Percentiles rank a stretch among this genome's conserved stretches.
Evolutionary conservation across 208 protist genomes (phyloP).

Genomic region (Leishmania arabica): DNA sequence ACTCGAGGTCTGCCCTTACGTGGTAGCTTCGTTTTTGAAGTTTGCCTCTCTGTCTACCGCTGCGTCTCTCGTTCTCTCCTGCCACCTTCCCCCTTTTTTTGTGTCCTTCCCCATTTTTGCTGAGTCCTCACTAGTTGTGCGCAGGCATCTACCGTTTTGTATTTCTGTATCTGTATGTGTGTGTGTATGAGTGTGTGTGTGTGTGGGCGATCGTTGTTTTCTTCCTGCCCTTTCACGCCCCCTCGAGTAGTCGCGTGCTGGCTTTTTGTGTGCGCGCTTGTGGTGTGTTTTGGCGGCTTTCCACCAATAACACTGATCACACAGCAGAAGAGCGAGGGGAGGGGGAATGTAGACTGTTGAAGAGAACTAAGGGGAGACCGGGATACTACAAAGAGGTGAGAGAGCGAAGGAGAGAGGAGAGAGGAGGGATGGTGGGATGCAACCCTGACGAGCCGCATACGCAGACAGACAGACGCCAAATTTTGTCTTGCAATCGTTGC

Average conservation of each 20-base stretch:
- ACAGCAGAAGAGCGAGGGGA: background rate
- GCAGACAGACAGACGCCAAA: background rate
- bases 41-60: background rate
- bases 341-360: background rate
- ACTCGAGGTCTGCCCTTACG: background rate
- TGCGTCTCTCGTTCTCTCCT: slow-evolving; percentile 2
- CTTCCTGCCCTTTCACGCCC: background rate
- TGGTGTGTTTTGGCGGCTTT: background rate
- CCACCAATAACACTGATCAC: background rate
- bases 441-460: background rate
- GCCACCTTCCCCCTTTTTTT: background rate
- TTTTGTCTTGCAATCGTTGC: background rate
- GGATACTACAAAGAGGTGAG: background rate
- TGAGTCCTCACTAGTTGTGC: background rate
- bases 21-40: background rate
- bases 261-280: background rate
- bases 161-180: background rate
- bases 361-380: background rate
- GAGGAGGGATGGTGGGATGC: background rate
- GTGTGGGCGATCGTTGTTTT: background rate
- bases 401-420: background rate
- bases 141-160: background rate
- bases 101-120: background rate
- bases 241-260: background rate
- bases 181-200: background rate